A percentile compares a stretch with the other conserved stretches of the same genome.
phyloP scores from a whole-genome alignment of 345 rosid species.

The Eucalyptus leucophloia region DNA sequence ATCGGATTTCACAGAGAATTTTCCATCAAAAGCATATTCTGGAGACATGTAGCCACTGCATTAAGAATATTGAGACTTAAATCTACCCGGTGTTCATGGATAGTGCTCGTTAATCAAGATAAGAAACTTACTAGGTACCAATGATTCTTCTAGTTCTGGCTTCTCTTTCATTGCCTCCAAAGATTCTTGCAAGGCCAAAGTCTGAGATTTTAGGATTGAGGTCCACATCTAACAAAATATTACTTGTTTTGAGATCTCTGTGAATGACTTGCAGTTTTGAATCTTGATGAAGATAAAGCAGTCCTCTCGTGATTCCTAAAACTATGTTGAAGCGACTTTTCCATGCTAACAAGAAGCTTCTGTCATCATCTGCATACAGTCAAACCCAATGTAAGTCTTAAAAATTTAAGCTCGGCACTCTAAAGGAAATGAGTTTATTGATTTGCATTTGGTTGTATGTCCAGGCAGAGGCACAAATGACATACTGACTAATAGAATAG shows the following conservation, averaged over 20 bases:
- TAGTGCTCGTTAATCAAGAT: neutral
- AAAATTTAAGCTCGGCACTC: no score
- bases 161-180: neutral
- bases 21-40: slow-evolving; percentile 17
- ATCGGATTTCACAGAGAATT: slow-evolving; percentile 30
- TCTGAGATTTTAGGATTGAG: neutral
- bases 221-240: slow-evolving; percentile 25
- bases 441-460: no score
- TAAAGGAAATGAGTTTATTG: no score
- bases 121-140: neutral
- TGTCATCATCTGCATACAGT: no score
- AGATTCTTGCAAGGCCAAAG: neutral
- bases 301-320: slow-evolving; percentile 34
- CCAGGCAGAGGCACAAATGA: no score
- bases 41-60: neutral
- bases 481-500: neutral
- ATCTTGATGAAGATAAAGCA: slow-evolving; percentile 45
- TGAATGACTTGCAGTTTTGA: slow-evolving; percentile 35
- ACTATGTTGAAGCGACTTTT: slow-evolving; percentile 9
- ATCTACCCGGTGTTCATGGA: no score
- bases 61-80: neutral
- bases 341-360: no score
- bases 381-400: no score
- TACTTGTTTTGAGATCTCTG: slow-evolving; percentile 38
- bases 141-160: neutral